Evolutionary conservation across 352 stramenopile species (phyloP).

Genomic region (Peronosclerospora sorghi): DNA sequence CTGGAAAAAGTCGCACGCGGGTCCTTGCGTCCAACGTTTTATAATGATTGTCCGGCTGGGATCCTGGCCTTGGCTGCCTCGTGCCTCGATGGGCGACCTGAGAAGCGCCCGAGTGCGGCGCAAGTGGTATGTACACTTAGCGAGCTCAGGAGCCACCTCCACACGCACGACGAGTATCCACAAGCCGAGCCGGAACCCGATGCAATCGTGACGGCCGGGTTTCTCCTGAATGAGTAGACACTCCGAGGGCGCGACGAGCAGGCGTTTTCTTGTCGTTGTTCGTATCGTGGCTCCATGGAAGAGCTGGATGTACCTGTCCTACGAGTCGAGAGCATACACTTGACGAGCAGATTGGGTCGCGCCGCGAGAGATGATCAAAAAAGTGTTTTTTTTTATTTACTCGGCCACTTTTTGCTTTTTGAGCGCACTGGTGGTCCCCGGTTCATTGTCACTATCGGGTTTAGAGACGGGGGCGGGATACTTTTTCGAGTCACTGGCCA

Average conservation of each 20-base stretch:
- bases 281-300: no score
- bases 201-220: slow-evolving; percentile 17
- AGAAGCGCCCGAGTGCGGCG: slow-evolving; percentile 26
- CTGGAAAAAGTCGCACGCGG: slow-evolving; percentile 27
- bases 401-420: slow-evolving; percentile 33
- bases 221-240: slow-evolving; percentile 12
- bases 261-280: no score
- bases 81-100: slow-evolving; percentile 33
- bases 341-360: no score
- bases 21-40: slow-evolving; percentile 33
- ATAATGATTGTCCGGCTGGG: slow-evolving; percentile 32
- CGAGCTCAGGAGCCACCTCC: slow-evolving; percentile 21
- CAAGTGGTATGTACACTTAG: slow-evolving; percentile 31
- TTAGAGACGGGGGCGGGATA: slow-evolving; percentile 1
- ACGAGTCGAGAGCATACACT: no score
- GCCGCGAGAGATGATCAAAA: no score
- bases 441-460: no score
- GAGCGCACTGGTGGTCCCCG: no score
- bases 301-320: no score
- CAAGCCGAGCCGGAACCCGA: slow-evolving; percentile 15
- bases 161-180: slow-evolving; percentile 3
- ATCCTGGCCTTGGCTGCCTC: slow-evolving; percentile 29
- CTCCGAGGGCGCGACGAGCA: no score
- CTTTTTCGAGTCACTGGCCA: slow-evolving; percentile 10
- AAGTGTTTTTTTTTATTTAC: no score